These are phyloP conservation scores for Backusella westeae DNA, from an alignment of 192 early-diverging fungal species.

Conservation along the genomic window DNA sequence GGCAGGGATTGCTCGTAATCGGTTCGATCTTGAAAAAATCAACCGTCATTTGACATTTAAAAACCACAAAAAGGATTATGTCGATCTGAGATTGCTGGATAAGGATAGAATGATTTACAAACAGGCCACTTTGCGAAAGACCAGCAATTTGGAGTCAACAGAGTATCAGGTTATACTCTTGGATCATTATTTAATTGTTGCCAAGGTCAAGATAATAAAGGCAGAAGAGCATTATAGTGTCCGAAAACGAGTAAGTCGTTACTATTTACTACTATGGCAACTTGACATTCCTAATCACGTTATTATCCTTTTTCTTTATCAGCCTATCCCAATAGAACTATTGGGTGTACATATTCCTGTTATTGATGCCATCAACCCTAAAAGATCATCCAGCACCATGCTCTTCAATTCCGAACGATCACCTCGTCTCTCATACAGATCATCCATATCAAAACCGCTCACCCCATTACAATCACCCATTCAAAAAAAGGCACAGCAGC, in stretches of 20 bases:
- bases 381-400: neutral
- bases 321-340: constrained; percentile 11
- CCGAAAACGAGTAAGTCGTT: constrained; percentile 7
- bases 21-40: constrained; percentile 75
- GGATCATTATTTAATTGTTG: constrained; percentile 65
- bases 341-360: constrained; percentile 4
- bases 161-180: constrained; percentile 70
- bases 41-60: constrained; percentile 46
- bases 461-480: neutral
- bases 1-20: constrained; percentile 85
- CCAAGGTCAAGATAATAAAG: constrained; percentile 2
- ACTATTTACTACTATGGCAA: neutral
- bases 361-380: neutral
- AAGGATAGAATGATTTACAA: constrained; percentile 5
- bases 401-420: neutral
- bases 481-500: neutral
- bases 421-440: neutral
- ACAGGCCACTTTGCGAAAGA: constrained; percentile 4
- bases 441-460: neutral
- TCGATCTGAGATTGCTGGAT: constrained; percentile 7
- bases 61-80: constrained; percentile 16
- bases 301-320: neutral
- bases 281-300: neutral
- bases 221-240: neutral
- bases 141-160: neutral